These are phyloP conservation scores for Haplosporangium gracile DNA, from an alignment of 192 early-diverging fungal species.

Conservation along the genomic window DNA sequence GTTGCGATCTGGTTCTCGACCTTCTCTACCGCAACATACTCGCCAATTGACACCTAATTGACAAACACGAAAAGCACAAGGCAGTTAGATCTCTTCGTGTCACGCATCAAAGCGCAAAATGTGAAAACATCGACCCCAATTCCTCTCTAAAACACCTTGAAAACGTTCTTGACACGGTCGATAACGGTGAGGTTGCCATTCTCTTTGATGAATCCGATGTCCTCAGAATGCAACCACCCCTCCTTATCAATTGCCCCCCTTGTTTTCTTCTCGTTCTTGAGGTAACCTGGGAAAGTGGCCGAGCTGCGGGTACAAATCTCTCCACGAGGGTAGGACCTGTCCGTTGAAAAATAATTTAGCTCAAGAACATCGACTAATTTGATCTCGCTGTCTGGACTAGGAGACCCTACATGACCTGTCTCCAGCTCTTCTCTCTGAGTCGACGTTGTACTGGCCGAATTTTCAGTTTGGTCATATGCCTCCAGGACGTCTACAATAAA, in stretches of 20 bases:
- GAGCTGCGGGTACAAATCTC: conserved; percentile 87
- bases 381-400: conserved; percentile 76
- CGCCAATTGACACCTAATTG: conserved; percentile 44
- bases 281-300: conserved; percentile 81
- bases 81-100: background rate
- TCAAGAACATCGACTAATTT: conserved; percentile 92
- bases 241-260: conserved; percentile 78
- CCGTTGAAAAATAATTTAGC: conserved; percentile 82
- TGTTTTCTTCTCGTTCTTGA: conserved; percentile 80
- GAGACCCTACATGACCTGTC: conserved; percentile 81
- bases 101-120: background rate
- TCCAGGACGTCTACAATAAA: conserved; percentile 81
- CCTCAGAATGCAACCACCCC: conserved; percentile 88
- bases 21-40: conserved; percentile 86
- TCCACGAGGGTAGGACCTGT: conserved; percentile 82
- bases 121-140: background rate
- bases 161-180: conserved; percentile 86
- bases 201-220: conserved; percentile 81
- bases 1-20: conserved; percentile 75
- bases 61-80: background rate
- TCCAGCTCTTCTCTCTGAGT: conserved; percentile 71
- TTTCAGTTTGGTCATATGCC: conserved; percentile 91
- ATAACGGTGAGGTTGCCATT: conserved; percentile 80
- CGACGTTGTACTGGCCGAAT: conserved; percentile 63
- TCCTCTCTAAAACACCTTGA: conserved; percentile 69